phyloP scores from a whole-genome alignment of 106 monocot species.

The Acorus gramineus region DNA sequence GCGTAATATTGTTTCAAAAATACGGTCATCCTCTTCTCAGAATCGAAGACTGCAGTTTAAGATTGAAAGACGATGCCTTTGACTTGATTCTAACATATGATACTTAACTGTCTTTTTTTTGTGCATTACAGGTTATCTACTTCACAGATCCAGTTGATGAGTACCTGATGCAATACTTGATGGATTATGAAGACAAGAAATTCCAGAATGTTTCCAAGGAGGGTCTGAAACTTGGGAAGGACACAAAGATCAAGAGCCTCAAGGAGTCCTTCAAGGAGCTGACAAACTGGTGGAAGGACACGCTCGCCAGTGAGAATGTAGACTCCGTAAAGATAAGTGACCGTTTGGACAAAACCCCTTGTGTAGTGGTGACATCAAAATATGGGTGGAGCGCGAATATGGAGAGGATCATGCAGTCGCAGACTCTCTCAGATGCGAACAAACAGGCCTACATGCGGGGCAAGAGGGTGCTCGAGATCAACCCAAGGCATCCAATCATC shows the following conservation, averaged over 20 bases:
- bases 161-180: slow-evolving; percentile 97
- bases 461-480: slow-evolving; percentile 93
- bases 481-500: slow-evolving; percentile 92
- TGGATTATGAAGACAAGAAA: slow-evolving; percentile 97
- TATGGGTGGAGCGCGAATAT: slow-evolving; percentile 97
- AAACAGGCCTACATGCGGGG: slow-evolving; percentile 90
- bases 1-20: no score
- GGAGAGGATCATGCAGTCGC: slow-evolving; percentile 98
- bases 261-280: slow-evolving; percentile 92
- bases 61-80: no score
- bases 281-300: slow-evolving; percentile 87
- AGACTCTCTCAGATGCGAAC: slow-evolving; percentile 72
- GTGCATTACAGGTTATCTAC: slow-evolving; percentile 70
- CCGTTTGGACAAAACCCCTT: slow-evolving; percentile 79
- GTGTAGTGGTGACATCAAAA: slow-evolving; percentile 86
- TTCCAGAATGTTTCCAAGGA: slow-evolving; percentile 99
- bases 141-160: slow-evolving; percentile 97
- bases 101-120: neutral
- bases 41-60: no score
- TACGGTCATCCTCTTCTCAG: no score
- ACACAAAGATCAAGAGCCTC: slow-evolving; percentile 81
- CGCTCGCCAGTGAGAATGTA: slow-evolving; percentile 65
- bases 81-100: neutral
- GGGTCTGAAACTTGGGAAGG: slow-evolving; percentile 85
- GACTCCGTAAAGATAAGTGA: slow-evolving; percentile 94